Base-by-base conservation (phyloP, 2,329 filamentous ascomycete species). In the Pestalotiopsis sp. region DNA sequence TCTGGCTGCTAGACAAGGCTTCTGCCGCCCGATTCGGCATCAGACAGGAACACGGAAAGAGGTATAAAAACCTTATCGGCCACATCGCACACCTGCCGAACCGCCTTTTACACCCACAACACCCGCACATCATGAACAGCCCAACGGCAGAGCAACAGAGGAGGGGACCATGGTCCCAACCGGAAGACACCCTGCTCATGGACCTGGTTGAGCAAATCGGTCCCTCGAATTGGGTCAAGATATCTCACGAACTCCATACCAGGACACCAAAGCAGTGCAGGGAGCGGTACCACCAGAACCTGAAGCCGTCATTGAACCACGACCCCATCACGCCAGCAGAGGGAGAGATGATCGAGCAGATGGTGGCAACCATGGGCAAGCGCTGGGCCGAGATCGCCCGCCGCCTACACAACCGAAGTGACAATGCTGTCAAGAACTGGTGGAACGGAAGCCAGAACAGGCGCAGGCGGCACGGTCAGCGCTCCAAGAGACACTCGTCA, bases 371-470 rank as follows among this genome's bases (percentile, higher is more conserved):
- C 74, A 90, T 93, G 83, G 94, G 94, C 71, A 95, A 94, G 83
- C 90, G 92, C 68, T 98, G 95, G 95, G 95, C 95, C 2, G 94
- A 98, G 78, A 98, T 98, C 77, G 93, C 95, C 59, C 88, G 95
- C 73, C 86, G 90, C 60, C 86, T 98, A 23, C 87, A 91, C 67
- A 94, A 94, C 72, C 91, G 95, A 76, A 97, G 94, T 80, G 95
- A 98, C 83, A 98, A 98, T 77, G 92, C 93, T 36, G 93, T 98
- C 71, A 98, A 98, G 88, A 98, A 98, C 81, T 98, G 94, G 94
- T 97, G 93, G 93, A 97, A 97, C 78, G 94, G 95, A 64, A 93
- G 92, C 78, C 92, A 95, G 87, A 97, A 97, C 82, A 90, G 94
- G 76, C 87, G 92, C 75, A 87, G 85, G 76, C 84, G 90, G 72